These are phyloP conservation scores for Lachancea fermentati DNA, from an alignment of 805 yeast genomes.

Conservation along the genomic window DNA sequence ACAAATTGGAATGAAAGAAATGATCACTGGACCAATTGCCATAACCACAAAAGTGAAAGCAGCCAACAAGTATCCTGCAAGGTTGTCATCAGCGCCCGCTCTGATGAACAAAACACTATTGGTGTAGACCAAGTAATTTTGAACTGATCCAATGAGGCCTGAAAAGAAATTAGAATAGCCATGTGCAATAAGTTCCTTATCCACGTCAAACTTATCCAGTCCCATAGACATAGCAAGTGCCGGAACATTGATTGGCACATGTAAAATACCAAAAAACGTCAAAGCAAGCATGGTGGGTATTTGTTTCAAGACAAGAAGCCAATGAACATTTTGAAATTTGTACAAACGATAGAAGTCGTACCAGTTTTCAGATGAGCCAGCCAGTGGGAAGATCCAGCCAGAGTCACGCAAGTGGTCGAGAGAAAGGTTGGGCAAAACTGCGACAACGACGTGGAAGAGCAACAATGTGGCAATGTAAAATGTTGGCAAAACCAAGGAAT, in stretches of 20 bases:
- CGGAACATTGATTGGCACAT: conserved; percentile 97
- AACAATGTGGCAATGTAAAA: conserved; percentile 70
- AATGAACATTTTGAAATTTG: conserved; percentile 64
- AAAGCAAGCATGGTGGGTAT: conserved; percentile 92
- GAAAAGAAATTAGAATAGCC: conserved; percentile 85
- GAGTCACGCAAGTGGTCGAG: conserved; percentile 54
- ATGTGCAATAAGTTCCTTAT: conserved; percentile 89
- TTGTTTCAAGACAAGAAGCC: conserved; percentile 61
- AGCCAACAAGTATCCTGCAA: conserved; percentile 88
- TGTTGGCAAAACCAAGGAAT: conserved; percentile 73
- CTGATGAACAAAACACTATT: conserved; percentile 86
- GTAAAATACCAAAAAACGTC: conserved; percentile 91
- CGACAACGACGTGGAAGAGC: conserved; percentile 62
- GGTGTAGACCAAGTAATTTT: conserved; percentile 91
- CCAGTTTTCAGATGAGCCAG: conserved; percentile 74
- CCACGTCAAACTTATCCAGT: conserved; percentile 79
- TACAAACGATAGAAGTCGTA: conserved; percentile 74
- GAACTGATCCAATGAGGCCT: conserved; percentile 82
- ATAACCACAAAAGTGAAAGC: conserved; percentile 72
- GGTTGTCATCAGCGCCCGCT: conserved; percentile 87
- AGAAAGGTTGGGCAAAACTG: conserved; percentile 59
- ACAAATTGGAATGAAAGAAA: conserved; percentile 90
- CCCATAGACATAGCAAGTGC: conserved; percentile 89
- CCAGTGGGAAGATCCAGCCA: conserved; percentile 76
- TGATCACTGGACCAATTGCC: conserved; percentile 86